Conservation (phyloP, 495 filamentous ascomycete genomes). For the Aspergillus asperescens region DNA sequence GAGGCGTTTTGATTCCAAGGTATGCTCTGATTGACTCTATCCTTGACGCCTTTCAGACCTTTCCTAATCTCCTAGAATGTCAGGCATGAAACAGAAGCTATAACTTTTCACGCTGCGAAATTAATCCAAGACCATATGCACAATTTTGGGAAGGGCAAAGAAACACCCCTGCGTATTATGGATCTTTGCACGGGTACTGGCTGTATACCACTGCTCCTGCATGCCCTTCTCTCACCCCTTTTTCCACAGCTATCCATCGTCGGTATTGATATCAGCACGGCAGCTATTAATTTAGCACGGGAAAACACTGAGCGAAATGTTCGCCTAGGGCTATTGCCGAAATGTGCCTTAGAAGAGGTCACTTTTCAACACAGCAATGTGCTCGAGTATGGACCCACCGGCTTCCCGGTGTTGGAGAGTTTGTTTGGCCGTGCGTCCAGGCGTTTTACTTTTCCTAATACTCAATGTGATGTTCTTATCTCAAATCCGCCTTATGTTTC, state of each 20-base stretch:
- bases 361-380: slow-evolving; percentile 53
- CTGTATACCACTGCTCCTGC: slow-evolving; percentile 76
- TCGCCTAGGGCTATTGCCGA: slow-evolving; percentile 19
- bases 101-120: slow-evolving; percentile 51
- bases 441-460: neutral
- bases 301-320: slow-evolving; percentile 56
- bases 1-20: slow-evolving; percentile 81
- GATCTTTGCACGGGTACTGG: slow-evolving; percentile 90
- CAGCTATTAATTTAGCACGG: slow-evolving; percentile 56
- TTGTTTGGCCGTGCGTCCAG: slow-evolving; percentile 2
- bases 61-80: neutral
- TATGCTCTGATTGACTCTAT: slow-evolving; percentile 20
- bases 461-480: slow-evolving; percentile 63
- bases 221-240: slow-evolving; percentile 45
- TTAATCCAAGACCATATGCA: slow-evolving; percentile 29
- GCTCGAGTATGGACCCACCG: slow-evolving; percentile 29
- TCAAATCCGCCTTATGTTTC: slow-evolving; percentile 94
- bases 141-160: neutral
- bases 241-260: slow-evolving; percentile 30
- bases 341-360: slow-evolving; percentile 34
- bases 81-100: slow-evolving; percentile 68
- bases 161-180: slow-evolving; percentile 51
- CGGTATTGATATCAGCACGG: slow-evolving; percentile 37
- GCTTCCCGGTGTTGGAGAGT: slow-evolving; percentile 11
- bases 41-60: neutral